Conservation (phyloP, 1,284 basidiomycete genomes). For the Mycena citricolor region DNA sequence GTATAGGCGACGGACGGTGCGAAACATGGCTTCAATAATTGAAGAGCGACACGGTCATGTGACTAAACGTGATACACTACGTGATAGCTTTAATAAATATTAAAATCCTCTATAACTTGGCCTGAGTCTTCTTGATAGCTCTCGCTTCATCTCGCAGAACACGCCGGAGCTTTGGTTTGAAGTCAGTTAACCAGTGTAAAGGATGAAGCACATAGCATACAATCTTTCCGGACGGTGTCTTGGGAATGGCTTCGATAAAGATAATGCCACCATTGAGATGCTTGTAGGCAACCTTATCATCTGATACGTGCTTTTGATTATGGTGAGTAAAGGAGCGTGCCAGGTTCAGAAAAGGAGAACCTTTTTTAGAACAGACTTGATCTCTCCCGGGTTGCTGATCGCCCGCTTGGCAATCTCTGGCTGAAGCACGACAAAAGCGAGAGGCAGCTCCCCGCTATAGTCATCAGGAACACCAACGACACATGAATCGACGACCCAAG, state of each 20-base stretch:
- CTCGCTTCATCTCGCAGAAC: constrained; percentile 41
- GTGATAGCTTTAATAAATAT: too few species aligned
- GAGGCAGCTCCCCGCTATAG: constrained; percentile 75
- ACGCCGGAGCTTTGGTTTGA: constrained; percentile 37
- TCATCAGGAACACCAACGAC: constrained; percentile 79
- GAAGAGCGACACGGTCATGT: too few species aligned
- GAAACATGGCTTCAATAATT: background rate
- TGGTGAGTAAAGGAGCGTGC: background rate
- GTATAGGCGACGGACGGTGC: too few species aligned
- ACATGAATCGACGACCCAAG: constrained; percentile 49
- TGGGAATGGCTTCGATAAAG: constrained; percentile 68
- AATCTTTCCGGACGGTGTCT: constrained; percentile 72
- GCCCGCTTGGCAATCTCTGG: constrained; percentile 42
- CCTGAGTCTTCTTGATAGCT: too few species aligned
- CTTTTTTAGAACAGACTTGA: constrained; percentile 45
- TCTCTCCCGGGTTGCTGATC: constrained; percentile 35
- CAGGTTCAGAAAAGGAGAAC: constrained; percentile 23
- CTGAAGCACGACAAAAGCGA: constrained; percentile 68
- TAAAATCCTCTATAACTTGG: too few species aligned
- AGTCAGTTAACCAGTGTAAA: background rate
- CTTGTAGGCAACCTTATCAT: constrained; percentile 72
- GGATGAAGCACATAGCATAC: constrained; percentile 31
- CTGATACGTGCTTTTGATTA: constrained; percentile 58
- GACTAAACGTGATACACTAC: too few species aligned
- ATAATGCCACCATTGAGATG: constrained; percentile 65